Percentiles rank a stretch among this genome's conserved stretches.
phyloP scores from a whole-genome alignment of 495 filamentous ascomycete genomes.

The Staphylotrichum longicolle region DNA sequence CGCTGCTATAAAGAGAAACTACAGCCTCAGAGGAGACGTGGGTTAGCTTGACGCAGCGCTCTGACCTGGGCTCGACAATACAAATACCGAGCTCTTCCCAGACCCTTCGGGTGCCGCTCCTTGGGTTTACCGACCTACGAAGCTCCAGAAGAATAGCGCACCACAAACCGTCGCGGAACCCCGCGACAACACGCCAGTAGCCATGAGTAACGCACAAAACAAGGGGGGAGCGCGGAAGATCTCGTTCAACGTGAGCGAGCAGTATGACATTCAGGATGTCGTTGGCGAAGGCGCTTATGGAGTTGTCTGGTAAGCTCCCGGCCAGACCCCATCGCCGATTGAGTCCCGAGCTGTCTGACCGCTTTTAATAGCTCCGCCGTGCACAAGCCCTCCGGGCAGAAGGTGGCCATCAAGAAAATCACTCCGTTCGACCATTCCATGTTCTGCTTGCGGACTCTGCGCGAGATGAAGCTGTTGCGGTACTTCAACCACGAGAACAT shows the following conservation, averaged over 20 bases:
- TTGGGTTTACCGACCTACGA: not conserved
- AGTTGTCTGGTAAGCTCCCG: slow-evolving; percentile 81
- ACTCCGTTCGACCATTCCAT: slow-evolving; percentile 98
- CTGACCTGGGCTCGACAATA: not conserved
- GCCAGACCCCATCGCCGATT: not conserved
- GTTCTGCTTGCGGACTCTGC: slow-evolving; percentile 95
- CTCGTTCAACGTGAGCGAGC: slow-evolving; percentile 98
- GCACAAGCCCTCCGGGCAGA: slow-evolving; percentile 97
- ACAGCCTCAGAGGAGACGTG: not conserved
- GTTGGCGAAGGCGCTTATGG: slow-evolving; percentile 98
- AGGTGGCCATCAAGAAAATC: slow-evolving; percentile 99
- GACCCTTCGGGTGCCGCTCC: not conserved
- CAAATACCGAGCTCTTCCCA: not conserved
- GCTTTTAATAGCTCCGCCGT: slow-evolving; percentile 72
- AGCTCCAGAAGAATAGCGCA: not conserved
- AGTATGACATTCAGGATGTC: slow-evolving; percentile 99
- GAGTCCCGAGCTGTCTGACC: slow-evolving; percentile 8
- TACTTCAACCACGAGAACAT: slow-evolving; percentile 99
- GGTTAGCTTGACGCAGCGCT: not conserved
- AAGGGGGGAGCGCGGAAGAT: slow-evolving; percentile 80
- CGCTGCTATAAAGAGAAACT: not conserved
- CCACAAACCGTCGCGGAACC: not conserved
- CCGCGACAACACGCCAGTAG: slow-evolving; percentile 8
- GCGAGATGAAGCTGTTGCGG: slow-evolving; percentile 98
- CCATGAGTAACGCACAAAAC: slow-evolving; percentile 35